A percentile compares a stretch with the other conserved stretches of the same genome.
phyloP scores from a whole-genome alignment of 306 rosid species.

The Vigna angularis region DNA sequence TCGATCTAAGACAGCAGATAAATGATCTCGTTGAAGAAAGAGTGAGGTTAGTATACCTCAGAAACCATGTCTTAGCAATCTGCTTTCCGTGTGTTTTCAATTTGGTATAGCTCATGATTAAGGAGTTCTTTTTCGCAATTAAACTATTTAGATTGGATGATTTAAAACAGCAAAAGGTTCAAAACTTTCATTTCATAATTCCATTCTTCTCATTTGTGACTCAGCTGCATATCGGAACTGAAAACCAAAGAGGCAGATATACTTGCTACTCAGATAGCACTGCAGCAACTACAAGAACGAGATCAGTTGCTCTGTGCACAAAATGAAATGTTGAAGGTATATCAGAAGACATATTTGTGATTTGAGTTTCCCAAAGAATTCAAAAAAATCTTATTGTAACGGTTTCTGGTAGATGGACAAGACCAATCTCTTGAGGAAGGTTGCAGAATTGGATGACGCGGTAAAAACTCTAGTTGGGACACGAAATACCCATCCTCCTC shows the following conservation, averaged over 20 bases:
- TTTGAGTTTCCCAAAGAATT: background rate
- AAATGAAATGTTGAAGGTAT: constrained; percentile 89
- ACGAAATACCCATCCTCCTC: constrained; percentile 48
- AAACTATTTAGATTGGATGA: background rate
- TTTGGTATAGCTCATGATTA: constrained; percentile 33
- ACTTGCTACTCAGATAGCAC: constrained; percentile 61
- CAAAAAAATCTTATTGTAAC: background rate
- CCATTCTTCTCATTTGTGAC: constrained; percentile 39
- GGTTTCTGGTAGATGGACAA: constrained; percentile 73
- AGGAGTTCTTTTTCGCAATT: constrained; percentile 22
- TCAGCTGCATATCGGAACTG: constrained; percentile 69
- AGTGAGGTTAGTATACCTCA: constrained; percentile 64
- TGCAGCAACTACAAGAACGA: constrained; percentile 76
- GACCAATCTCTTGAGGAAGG: constrained; percentile 67
- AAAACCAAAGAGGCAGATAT: constrained; percentile 67
- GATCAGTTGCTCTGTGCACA: constrained; percentile 88
- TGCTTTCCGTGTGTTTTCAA: constrained; percentile 35
- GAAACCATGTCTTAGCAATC: constrained; percentile 15
- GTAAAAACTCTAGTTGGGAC: constrained; percentile 62
- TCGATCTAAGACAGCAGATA: constrained; percentile 62
- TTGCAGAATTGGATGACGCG: constrained; percentile 82
- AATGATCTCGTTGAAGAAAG: constrained; percentile 75
- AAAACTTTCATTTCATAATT: background rate
- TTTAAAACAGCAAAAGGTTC: constrained; percentile 2
- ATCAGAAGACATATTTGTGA: constrained; percentile 15